Base-by-base conservation (phyloP, 2,329 filamentous ascomycete genomes). In the Rutstroemia sydowiana region DNA sequence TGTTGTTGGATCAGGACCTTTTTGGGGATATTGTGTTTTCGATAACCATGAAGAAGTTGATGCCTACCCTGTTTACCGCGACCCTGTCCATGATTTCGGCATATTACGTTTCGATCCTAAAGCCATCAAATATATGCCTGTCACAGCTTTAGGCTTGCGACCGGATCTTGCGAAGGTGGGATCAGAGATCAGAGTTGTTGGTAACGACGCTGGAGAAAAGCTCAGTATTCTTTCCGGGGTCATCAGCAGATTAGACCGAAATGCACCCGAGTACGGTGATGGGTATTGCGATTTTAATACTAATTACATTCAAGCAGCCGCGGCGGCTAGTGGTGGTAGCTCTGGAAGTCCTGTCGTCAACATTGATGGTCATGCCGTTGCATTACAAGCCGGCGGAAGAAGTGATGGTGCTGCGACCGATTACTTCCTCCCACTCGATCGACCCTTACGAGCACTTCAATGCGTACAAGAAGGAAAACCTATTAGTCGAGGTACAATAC, bases 271-370 rank as follows among this genome's bases (percentile, higher is more conserved):
- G 65, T 97, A 98, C 62, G 92, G 92, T 51, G 93, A 97, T 58
- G 93, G 93, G 26, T 98, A 98, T 69, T 93, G 91, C 69, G 93
- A 98, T 68, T 98, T 98, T 79, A 98, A 86, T 68, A 85, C 80
- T 45, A 84, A 95, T 68, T 98, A 98, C 75, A 97, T 97, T 63
- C 93, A 98, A 72, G 93, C 95, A 58, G 95, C 95, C 13, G 95
- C 93, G 3, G 92, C 93, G 4, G 95, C 93, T 2, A 97, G 91
- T 68, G 93, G 93, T 60, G 93, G 93, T 60, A 95, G 89, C 73
- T 98, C 93, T n/a, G 93, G 93, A 57, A 95, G 88, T 82, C 93
- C 93, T 0, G 93, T 98, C 1, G 91, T 98, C 56, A 95, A 96
- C 70, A 87, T 95, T 55, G 88, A 95, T 68, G 93, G 93, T 10